Base-by-base conservation (phyloP, 179 eudicot species). In the Dionaea muscipula region DNA sequence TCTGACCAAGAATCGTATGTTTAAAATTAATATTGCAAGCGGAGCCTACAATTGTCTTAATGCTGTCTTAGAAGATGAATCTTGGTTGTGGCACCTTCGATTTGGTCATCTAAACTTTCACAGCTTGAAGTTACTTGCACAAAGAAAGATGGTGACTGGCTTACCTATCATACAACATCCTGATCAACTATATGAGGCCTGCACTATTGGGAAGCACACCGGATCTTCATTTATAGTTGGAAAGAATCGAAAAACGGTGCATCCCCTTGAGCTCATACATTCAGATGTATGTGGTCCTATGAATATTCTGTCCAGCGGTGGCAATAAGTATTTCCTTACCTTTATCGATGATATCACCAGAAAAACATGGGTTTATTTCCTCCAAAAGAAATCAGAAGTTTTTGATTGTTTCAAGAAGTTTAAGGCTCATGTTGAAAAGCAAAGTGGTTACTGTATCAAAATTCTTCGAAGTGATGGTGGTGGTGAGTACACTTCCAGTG, bases 141-240 rank as follows among this genome's bases (percentile, higher is more conserved):
- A 40, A 26, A 18, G 21, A 13, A n/a, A 26, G n/a, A 56, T 56
- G 59, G 39, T 56, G 37, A 41, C 25, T 14, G 36, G 60, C 0
- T 19, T 56, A 5, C 37, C 51, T 39, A 27, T 1, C 2, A 40
- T 43, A 1, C 3, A 37, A 4, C 24, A 16, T 5, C n/a, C 15
- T 3, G 22, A 54, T 8, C 28, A 23, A 7, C 5, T 16, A 4
- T 55, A 26, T 55, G 58, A 55, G 20, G 47, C 19, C 22, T 55
- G 47, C n/a, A 21, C 31, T 19, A 0, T 57, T 21, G 51, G 51
- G 17, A 57, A 57, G 16, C 61, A 57, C 8, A 19, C n/a, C 26
- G 14, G 37, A 8, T 14, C 19, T 1, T 21, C 37, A 13, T 18
- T 18, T 45, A 11, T 5, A 0, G 21, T 8, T 22, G 24, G 51